Evolutionary conservation across 2,329 filamentous ascomycete species (phyloP), one percentile per base, ranked within the genome.

Genomic region (Fonsecaea pedrosoi): DNA sequence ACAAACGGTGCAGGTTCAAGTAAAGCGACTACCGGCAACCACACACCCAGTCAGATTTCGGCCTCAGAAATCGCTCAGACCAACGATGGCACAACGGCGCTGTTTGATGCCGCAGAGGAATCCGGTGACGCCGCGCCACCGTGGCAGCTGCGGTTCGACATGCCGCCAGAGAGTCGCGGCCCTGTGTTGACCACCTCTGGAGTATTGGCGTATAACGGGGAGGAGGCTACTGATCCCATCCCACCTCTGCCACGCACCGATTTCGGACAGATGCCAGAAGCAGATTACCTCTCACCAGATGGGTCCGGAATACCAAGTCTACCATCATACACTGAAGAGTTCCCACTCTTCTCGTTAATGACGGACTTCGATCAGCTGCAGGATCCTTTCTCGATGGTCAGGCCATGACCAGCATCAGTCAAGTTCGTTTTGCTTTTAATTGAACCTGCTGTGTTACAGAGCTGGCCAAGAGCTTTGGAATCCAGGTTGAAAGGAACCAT

Each of bases 401-500:
- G 57, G 48, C 54, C 57, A 21, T 70, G 64, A 65, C 54, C 10
- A 48, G 42, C 4, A n/a, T 54, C 61, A 71, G 7, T 64, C 18
- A 48, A 53, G n/a, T 45, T 70, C 70, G 37, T 25, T 69, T 60
- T 13, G 21, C 25, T 8, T 18, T 18, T 13, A 42, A 32, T 25
- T 30, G 38, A 30, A 18, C 32, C 54, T 37, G 13, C 18, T 15
- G 21, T 32, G 18, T 18, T 58, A 30, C 21, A 18, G 13, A 6
- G 32, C 12, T 40, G 4, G 59, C 55, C 32, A 61, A 38, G 8
- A 68, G 59, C 18, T 40, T 60, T 15, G 78, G 82, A 58, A 85
- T 77, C 67, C 75, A 75, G 10, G 75, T 78, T 2, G 84, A 86
- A 1, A 87, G 67, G 56, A 83, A 82, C 78, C 83, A 85, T 34